Percentiles rank a stretch among this genome's conserved stretches.
Evolutionary conservation across 176 grass and related monocot genomes (phyloP).

Genomic region (Microstegium vimineum): DNA sequence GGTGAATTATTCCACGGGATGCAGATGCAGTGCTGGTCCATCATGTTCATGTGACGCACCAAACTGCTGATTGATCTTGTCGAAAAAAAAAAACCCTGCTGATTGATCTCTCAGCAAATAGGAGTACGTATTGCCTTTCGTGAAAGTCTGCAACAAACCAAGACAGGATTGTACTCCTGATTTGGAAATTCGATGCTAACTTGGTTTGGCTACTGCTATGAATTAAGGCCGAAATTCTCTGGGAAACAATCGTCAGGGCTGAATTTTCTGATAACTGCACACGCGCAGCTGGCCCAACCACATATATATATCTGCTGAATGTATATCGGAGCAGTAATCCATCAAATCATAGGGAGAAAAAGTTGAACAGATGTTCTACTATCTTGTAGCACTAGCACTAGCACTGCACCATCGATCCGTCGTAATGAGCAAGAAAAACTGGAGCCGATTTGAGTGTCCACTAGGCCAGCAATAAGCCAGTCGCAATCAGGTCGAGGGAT

Average conservation of each 20-base stretch:
- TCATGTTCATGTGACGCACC: neutral
- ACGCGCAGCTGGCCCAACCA: neutral
- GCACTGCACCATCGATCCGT: neutral
- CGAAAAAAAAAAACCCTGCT: too few relatives aligned
- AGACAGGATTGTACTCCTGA: neutral
- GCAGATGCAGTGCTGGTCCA: neutral
- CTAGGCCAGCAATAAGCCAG: neutral
- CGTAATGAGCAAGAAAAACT: neutral
- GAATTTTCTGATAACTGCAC: neutral
- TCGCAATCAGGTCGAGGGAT: slow-evolving; percentile 21
- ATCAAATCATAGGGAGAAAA: neutral
- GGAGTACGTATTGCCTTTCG: neutral
- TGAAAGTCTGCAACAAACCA: neutral
- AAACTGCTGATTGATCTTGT: too few relatives aligned
- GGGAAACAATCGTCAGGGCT: neutral
- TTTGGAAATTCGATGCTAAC: neutral
- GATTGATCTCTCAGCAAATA: neutral
- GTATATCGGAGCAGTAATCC: neutral
- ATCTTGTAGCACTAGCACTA: neutral
- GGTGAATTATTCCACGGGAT: neutral
- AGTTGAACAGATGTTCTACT: neutral
- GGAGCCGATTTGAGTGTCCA: neutral
- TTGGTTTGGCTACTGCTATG: neutral
- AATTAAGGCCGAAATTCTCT: too few relatives aligned
- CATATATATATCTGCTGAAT: neutral